Evolutionary conservation across 495 filamentous ascomycete genomes (phyloP).

Genomic region (Lasiosphaeris hirsuta): DNA sequence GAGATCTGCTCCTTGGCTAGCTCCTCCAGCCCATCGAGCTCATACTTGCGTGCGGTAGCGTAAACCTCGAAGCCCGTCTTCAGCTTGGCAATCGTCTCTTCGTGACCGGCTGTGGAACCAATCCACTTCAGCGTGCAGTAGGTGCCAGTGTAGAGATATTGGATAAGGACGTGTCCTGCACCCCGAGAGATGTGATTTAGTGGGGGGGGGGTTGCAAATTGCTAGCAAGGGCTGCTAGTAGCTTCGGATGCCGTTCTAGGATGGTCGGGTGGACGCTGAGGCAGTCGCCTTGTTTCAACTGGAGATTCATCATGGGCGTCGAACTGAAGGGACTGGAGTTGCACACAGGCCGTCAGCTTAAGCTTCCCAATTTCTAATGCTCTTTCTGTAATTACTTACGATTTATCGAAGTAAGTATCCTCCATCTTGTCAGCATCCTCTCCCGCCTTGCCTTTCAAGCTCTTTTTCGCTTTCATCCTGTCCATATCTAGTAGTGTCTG

Average conservation of each 20-base stretch:
- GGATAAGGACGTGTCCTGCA: slow-evolving; percentile 6
- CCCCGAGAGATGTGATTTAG: neutral
- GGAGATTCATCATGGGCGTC: neutral
- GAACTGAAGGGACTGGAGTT: too few species aligned
- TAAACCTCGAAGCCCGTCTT: neutral
- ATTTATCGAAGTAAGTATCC: too few species aligned
- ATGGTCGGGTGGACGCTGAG: neutral
- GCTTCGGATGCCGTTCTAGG: neutral
- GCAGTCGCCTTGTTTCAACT: neutral
- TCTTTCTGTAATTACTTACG: too few species aligned
- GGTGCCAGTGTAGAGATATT: neutral
- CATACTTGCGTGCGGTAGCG: neutral
- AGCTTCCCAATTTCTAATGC: too few species aligned
- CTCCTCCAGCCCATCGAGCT: neutral
- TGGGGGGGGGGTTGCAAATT: too few species aligned
- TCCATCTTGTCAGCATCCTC: too few species aligned
- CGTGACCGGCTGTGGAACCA: neutral
- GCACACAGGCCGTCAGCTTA: too few species aligned
- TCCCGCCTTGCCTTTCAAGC: too few species aligned
- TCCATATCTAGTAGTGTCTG: too few species aligned
- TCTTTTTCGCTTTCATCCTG: too few species aligned
- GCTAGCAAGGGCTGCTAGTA: neutral
- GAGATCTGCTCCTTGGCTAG: neutral
- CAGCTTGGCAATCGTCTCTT: neutral
- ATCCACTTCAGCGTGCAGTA: neutral